Evolutionary conservation across 495 filamentous ascomycete genomes (phyloP).

Genomic region (Rusavskia elegans): DNA sequence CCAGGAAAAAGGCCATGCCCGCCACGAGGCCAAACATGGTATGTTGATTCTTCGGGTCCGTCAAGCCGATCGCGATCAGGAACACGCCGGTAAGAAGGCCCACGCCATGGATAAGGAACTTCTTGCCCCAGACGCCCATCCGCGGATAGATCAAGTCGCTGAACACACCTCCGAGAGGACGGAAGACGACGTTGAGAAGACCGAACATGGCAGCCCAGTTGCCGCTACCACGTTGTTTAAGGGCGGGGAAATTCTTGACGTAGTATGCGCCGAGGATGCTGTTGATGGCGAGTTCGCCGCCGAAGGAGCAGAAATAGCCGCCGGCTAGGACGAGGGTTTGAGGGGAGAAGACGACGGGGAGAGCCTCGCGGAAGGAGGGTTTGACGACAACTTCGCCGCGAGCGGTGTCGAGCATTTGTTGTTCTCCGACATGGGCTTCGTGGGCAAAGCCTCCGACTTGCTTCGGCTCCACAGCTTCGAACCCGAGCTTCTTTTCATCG

Average conservation of each 20-base stretch:
- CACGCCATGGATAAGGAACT: conserved; percentile 47
- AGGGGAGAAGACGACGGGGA: conserved; percentile 41
- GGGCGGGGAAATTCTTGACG: conserved; percentile 52
- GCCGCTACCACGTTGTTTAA: conserved; percentile 57
- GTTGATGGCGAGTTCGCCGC: conserved; percentile 76
- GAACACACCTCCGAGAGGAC: conserved; percentile 59
- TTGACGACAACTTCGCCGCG: conserved; percentile 48
- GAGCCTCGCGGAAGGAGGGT: conserved; percentile 44
- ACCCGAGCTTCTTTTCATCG: conserved; percentile 26
- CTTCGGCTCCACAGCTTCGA: conserved; percentile 20
- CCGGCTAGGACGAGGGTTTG: conserved; percentile 51
- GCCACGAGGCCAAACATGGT: conserved; percentile 68
- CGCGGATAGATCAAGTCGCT: conserved; percentile 54
- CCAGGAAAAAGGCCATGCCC: conserved; percentile 64
- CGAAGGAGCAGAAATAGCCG: conserved; percentile 77
- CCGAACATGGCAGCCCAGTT: conserved; percentile 86
- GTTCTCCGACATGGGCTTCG: conserved; percentile 35
- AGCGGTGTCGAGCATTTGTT: conserved; percentile 40
- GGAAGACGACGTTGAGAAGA: conserved; percentile 62
- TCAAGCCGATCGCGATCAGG: conserved; percentile 52
- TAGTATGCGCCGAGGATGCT: conserved; percentile 70
- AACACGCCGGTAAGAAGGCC: conserved; percentile 50
- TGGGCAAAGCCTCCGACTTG: conserved; percentile 21
- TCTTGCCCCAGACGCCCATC: conserved; percentile 60
- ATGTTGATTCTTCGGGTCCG: conserved; percentile 38